phyloP scores from a whole-genome alignment of 306 rosid species.

The Trichosanthes truncata region DNA sequence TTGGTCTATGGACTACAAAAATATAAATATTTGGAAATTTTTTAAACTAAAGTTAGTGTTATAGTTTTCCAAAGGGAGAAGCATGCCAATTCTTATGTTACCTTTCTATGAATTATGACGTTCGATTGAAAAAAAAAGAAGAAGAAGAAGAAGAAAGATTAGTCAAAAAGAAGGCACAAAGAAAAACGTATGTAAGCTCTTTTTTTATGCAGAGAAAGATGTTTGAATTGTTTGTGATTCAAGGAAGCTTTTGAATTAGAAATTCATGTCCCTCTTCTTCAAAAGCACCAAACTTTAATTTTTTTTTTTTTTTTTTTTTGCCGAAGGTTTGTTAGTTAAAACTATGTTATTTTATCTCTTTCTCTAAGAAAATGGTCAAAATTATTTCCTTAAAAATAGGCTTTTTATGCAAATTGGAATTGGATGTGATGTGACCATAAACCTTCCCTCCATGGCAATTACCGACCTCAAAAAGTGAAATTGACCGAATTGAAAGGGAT shows the following conservation, averaged over 20 bases:
- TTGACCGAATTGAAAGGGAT: neutral
- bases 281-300: neutral
- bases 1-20: neutral
- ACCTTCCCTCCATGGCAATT: neutral
- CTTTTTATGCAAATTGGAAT: neutral
- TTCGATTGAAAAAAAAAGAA: neutral
- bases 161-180: neutral
- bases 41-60: neutral
- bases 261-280: neutral
- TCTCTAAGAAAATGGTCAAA: neutral
- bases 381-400: neutral
- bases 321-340: neutral
- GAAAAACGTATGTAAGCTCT: neutral
- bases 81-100: neutral
- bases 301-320: neutral
- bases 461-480: neutral
- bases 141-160: neutral
- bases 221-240: neutral
- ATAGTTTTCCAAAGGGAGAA: neutral
- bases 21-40: neutral
- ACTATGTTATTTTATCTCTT: neutral
- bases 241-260: neutral
- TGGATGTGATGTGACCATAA: constrained; percentile 2
- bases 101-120: neutral
- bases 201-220: neutral